Conservation (phyloP, 2,329 filamentous ascomycete genomes). For the Talaromyces marneffei region DNA sequence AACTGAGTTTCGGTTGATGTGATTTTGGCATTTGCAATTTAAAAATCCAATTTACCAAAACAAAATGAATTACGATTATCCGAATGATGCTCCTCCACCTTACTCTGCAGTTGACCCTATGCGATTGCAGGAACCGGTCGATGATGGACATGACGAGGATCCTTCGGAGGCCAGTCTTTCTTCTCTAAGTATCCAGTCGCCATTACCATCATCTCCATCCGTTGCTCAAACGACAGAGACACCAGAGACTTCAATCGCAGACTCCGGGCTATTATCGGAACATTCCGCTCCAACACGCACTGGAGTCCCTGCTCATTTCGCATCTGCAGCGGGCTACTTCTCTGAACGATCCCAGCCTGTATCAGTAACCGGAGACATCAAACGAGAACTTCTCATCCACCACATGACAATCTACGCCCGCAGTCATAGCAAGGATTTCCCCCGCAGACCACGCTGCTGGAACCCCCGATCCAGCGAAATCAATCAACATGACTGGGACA, state of each 20-base stretch:
- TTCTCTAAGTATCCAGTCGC: constrained; percentile 15
- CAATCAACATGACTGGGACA: constrained; percentile 40
- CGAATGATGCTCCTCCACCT: constrained; percentile 34
- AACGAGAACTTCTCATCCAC: constrained; percentile 28
- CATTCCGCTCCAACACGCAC: constrained; percentile 14
- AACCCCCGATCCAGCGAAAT: constrained; percentile 29
- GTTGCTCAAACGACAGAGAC: background rate
- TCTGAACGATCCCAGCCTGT: constrained; percentile 28
- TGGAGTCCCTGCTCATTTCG: constrained; percentile 30
- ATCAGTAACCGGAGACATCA: constrained; percentile 17
- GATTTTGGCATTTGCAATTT: background rate
- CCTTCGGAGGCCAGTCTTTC: constrained; percentile 14
- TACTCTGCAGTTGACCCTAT: constrained; percentile 39
- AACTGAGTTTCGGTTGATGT: background rate
- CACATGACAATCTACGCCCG: constrained; percentile 37
- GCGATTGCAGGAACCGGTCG: constrained; percentile 15
- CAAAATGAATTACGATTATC: constrained; percentile 7
- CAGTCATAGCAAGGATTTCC: constrained; percentile 38
- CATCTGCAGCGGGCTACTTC: constrained; percentile 35
- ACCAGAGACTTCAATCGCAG: background rate
- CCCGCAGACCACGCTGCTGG: constrained; percentile 40
- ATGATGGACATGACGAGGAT: background rate
- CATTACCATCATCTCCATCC: background rate
- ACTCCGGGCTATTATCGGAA: constrained; percentile 7
- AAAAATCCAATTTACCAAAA: background rate